Conservation (phyloP, 352 stramenopile species). For the Pilasporangium apinafurcum region DNA sequence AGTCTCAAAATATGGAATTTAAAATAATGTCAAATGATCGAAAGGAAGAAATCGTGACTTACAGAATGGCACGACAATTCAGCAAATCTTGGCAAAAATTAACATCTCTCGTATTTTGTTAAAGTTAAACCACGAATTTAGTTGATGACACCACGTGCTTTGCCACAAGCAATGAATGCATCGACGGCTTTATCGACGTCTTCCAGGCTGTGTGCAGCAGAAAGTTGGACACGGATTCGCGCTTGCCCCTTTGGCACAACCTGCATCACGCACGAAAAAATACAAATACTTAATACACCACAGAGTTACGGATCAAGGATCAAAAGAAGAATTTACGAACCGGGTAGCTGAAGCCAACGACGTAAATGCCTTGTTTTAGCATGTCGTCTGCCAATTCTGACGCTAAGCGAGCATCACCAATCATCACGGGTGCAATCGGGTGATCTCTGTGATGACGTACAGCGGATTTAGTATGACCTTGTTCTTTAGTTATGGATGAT, state of each 20-base stretch:
- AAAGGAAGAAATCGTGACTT: slow-evolving; percentile 19
- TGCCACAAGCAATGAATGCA: slow-evolving; percentile 90
- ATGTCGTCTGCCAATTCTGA: slow-evolving; percentile 88
- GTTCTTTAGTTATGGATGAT: not conserved
- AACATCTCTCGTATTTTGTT: slow-evolving; percentile 50
- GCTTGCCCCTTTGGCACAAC: slow-evolving; percentile 90
- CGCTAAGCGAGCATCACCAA: slow-evolving; percentile 88
- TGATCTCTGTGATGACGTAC: slow-evolving; percentile 49
- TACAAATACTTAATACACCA: not conserved
- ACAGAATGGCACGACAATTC: slow-evolving; percentile 34
- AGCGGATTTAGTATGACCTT: not conserved
- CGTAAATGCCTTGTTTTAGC: slow-evolving; percentile 91
- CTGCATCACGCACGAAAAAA: slow-evolving; percentile 17
- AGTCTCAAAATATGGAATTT: slow-evolving; percentile 39
- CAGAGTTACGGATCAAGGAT: not conserved
- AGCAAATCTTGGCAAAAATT: slow-evolving; percentile 37
- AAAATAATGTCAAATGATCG: slow-evolving; percentile 24
- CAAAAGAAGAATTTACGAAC: slow-evolving; percentile 27
- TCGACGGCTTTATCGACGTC: slow-evolving; percentile 89
- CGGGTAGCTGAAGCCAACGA: slow-evolving; percentile 93
- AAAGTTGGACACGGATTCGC: slow-evolving; percentile 90
- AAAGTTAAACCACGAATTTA: slow-evolving; percentile 12
- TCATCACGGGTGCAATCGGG: slow-evolving; percentile 90
- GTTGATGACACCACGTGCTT: slow-evolving; percentile 64
- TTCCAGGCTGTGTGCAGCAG: slow-evolving; percentile 87